phyloP scores from a whole-genome alignment of 2,329 filamentous ascomycete genomes.

The Chrysoporthe puriensis region DNA sequence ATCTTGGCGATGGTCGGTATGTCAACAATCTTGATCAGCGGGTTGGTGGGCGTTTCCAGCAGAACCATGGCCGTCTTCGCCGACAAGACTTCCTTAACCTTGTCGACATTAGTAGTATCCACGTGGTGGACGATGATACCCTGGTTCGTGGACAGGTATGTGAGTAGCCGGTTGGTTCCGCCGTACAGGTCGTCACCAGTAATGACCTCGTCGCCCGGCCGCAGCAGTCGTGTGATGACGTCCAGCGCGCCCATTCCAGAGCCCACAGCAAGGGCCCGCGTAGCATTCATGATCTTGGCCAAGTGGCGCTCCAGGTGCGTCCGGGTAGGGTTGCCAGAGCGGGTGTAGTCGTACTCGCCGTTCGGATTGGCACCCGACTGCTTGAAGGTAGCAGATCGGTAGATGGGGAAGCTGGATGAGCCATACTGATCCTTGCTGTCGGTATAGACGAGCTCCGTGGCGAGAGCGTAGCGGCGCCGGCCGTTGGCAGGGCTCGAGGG shows the following conservation, averaged over 20 bases:
- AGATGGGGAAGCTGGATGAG: conserved; percentile 93
- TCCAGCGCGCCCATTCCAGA: conserved; percentile 98
- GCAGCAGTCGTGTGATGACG: conserved; percentile 88
- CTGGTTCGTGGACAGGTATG: conserved; percentile 85
- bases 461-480: conserved; percentile 82
- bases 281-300: conserved; percentile 98
- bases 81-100: conserved; percentile 69
- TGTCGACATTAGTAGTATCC: conserved; percentile 81
- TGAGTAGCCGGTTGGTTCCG: conserved; percentile 90
- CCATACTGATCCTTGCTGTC: conserved; percentile 97
- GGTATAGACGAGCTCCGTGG: conserved; percentile 95
- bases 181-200: conserved; percentile 97
- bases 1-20: conserved; percentile 77
- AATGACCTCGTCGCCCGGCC: conserved; percentile 94
- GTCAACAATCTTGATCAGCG: conserved; percentile 96
- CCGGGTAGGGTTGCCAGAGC: conserved; percentile 94
- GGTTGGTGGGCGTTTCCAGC: conserved; percentile 95
- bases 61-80: conserved; percentile 93
- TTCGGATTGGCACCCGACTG: conserved; percentile 80
- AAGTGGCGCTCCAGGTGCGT: conserved; percentile 95
- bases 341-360: conserved; percentile 96
- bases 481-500: conserved; percentile 88
- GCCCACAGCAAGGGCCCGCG: conserved; percentile 86
- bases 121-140: conserved; percentile 96
- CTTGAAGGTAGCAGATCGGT: conserved; percentile 98